phyloP scores from a whole-genome alignment of 2,329 filamentous ascomycete genomes.

The Fusarium longipes region DNA sequence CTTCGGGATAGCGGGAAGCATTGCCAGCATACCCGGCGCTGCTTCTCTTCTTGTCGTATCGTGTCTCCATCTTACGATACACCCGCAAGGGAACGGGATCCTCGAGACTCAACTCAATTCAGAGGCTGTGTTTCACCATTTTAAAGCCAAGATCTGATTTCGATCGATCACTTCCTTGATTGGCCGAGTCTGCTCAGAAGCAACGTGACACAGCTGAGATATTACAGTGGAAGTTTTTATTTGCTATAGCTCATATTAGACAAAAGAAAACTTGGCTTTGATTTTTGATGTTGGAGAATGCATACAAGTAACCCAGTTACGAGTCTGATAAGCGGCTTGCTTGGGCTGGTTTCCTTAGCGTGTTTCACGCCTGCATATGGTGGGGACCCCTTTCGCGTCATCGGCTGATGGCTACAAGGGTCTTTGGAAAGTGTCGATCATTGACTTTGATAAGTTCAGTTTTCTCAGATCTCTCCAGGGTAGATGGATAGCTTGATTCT shows the following conservation, averaged over 20 bases:
- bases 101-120: slow-evolving; percentile 1
- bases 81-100: slow-evolving; percentile 10
- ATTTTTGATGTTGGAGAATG: neutral
- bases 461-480: slow-evolving; percentile 12
- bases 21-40: neutral
- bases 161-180: slow-evolving; percentile 18
- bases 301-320: neutral
- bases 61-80: slow-evolving; percentile 29
- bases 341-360: slow-evolving; percentile 27
- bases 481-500: neutral
- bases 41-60: slow-evolving; percentile 6
- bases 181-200: slow-evolving; percentile 5
- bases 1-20: slow-evolving; percentile 8
- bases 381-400: slow-evolving; percentile 27
- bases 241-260: neutral
- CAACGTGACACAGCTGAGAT: neutral
- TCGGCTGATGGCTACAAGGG: slow-evolving; percentile 17
- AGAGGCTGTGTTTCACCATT: slow-evolving; percentile 31
- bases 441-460: neutral
- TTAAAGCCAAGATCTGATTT: slow-evolving; percentile 29
- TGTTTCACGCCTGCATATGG: slow-evolving; percentile 36
- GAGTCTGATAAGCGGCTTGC: slow-evolving; percentile 13
- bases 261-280: slow-evolving; percentile 1
- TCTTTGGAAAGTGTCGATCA: slow-evolving; percentile 29
- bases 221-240: neutral